These are phyloP conservation scores for Verticillium isaacii DNA, from an alignment of 2,329 filamentous ascomycete genomes.

Conservation along the genomic window DNA sequence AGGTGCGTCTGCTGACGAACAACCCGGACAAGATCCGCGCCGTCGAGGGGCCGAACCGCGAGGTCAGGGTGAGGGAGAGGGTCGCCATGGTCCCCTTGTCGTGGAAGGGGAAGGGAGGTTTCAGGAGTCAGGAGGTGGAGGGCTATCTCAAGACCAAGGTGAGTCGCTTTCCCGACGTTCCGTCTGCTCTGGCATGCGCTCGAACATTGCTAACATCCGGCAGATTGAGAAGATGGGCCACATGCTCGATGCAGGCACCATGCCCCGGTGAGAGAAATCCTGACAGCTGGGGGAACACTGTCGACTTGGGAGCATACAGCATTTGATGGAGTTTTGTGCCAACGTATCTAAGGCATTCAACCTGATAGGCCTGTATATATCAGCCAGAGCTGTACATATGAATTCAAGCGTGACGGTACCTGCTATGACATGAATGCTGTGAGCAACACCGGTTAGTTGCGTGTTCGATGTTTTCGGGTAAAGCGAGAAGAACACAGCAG, in stretches of 20 bases:
- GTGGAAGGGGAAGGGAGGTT: constrained; percentile 82
- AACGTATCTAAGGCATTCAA: background rate
- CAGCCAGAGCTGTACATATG: background rate
- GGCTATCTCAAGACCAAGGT: constrained; percentile 95
- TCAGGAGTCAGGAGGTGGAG: constrained; percentile 83
- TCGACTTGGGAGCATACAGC: background rate
- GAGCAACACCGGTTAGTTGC: too few species aligned
- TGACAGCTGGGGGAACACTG: background rate
- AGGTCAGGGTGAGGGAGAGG: constrained; percentile 81
- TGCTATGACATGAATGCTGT: background rate
- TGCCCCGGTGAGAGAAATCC: constrained; percentile 4
- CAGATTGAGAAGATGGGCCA: constrained; percentile 88
- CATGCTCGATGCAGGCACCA: constrained; percentile 55
- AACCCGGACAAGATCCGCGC: constrained; percentile 96
- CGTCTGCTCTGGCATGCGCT: background rate
- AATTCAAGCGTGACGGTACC: background rate
- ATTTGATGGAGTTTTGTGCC: background rate
- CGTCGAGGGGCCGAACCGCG: constrained; percentile 84
- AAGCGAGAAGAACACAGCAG: too few species aligned
- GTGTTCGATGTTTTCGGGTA: too few species aligned
- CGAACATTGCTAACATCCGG: constrained; percentile 6
- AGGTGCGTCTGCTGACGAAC: constrained; percentile 84
- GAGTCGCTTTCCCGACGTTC: constrained; percentile 21
- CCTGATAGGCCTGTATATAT: background rate
- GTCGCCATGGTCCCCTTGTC: constrained; percentile 94